A percentile compares a stretch with the other conserved stretches of the same genome.
Evolutionary conservation across 1,139 yeast genomes (phyloP).

Genomic region (Yamadazyma membranifaciens): DNA sequence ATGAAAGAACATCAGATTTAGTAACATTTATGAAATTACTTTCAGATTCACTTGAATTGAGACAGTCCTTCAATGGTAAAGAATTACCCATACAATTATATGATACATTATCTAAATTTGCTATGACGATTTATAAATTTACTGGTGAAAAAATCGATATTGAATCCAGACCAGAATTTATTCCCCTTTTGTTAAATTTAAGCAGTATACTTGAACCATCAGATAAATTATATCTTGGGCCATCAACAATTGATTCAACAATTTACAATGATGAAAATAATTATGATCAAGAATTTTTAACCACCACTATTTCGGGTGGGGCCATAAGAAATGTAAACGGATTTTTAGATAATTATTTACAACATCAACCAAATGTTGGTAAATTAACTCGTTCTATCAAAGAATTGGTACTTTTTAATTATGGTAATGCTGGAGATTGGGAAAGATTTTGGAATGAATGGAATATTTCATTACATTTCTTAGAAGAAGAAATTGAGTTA

Average conservation of each 20-base stretch:
- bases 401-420: constrained; percentile 36
- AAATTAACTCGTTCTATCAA: constrained; percentile 15
- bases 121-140: constrained; percentile 26
- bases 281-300: constrained; percentile 5
- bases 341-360: constrained; percentile 23
- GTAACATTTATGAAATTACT: constrained; percentile 31
- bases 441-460: constrained; percentile 41
- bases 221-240: constrained; percentile 11
- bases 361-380: constrained; percentile 5
- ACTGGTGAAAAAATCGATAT: constrained; percentile 25
- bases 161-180: constrained; percentile 25
- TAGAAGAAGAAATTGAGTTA: constrained; percentile 11
- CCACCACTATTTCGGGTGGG: constrained; percentile 22
- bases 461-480: constrained; percentile 23
- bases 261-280: constrained; percentile 18
- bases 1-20: constrained; percentile 27
- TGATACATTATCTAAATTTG: constrained; percentile 27
- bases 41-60: constrained; percentile 32
- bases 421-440: constrained; percentile 43
- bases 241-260: constrained; percentile 24
- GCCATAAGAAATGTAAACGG: constrained; percentile 31
- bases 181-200: constrained; percentile 38
- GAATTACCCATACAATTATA: constrained; percentile 15
- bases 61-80: constrained; percentile 9
- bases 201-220: constrained; percentile 16